Evolutionary conservation across 2,329 filamentous ascomycete genomes (phyloP).

Genomic region (Teratosphaeria nubilosa): DNA sequence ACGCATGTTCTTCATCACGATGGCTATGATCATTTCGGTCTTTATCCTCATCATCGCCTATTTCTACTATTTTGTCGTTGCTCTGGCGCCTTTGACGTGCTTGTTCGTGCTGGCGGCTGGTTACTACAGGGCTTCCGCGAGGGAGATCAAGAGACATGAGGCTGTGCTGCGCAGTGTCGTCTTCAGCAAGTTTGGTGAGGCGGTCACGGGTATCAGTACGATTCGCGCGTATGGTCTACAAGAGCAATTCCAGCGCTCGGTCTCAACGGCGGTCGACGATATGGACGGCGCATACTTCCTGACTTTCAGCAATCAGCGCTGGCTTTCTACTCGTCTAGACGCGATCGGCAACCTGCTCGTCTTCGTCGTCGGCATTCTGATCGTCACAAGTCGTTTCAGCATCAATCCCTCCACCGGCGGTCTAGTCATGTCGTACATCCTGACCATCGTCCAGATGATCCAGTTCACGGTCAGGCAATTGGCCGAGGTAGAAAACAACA

Average conservation of each 20-base stretch:
- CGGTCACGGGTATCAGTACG: conserved; percentile 69
- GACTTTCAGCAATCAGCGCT: conserved; percentile 90
- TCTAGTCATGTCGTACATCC: conserved; percentile 83
- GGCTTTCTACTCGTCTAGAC: conserved; percentile 79
- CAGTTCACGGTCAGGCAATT: conserved; percentile 91
- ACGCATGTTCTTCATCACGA: conserved; percentile 81
- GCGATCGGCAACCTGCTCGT: conserved; percentile 74
- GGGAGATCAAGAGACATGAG: conserved; percentile 91
- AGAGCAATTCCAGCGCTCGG: conserved; percentile 58
- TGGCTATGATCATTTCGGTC: conserved; percentile 71
- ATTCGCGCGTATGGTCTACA: conserved; percentile 85
- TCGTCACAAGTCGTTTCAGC: conserved; percentile 81
- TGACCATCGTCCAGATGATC: conserved; percentile 88
- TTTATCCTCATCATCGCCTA: conserved; percentile 90
- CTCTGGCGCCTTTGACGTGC: conserved; percentile 57
- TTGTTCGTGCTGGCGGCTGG: conserved; percentile 72
- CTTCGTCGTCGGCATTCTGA: conserved; percentile 78
- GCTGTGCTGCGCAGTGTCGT: conserved; percentile 77
- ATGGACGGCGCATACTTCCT: conserved; percentile 94
- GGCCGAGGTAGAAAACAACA: conserved; percentile 93
- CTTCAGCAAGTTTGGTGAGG: conserved; percentile 86
- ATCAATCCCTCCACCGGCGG: conserved; percentile 78
- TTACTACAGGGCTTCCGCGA: conserved; percentile 84
- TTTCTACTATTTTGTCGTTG: conserved; percentile 78
- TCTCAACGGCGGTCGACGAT: conserved; percentile 67